Conservation (phyloP, 129 eudicot species). For the Helianthus tuberosus region DNA sequence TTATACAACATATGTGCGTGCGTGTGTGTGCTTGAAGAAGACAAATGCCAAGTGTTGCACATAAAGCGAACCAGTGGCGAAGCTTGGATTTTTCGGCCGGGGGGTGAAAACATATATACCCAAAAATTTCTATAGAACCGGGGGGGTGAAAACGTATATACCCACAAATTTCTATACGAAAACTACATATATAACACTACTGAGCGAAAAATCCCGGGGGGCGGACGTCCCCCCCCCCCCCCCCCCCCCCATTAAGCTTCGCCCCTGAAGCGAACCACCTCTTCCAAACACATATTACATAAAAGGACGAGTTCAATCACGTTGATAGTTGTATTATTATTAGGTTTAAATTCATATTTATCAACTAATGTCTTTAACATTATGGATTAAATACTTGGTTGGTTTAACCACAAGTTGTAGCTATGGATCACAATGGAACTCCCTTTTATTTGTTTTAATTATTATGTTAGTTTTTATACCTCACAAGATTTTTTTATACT, state of each 20-base stretch:
- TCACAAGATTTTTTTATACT: background rate
- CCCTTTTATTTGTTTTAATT: background rate
- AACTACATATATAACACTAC: too few relatives aligned
- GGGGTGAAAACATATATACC: too few relatives aligned
- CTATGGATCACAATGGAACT: background rate
- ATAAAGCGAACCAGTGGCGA: background rate
- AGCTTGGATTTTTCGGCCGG: too few relatives aligned
- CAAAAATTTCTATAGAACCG: too few relatives aligned
- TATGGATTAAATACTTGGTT: background rate
- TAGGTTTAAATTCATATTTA: background rate
- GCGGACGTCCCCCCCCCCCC: too few relatives aligned
- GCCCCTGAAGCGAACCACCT: too few relatives aligned
- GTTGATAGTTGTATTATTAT: background rate
- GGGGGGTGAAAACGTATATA: too few relatives aligned
- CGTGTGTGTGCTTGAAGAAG: slow-evolving; percentile 1
- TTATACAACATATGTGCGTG: too few relatives aligned
- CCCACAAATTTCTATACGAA: too few relatives aligned
- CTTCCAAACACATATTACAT: background rate
- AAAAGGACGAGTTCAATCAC: background rate
- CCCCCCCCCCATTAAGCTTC: too few relatives aligned
- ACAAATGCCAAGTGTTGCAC: slow-evolving; percentile 24
- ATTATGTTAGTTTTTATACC: background rate
- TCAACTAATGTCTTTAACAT: background rate
- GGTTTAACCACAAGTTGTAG: background rate
- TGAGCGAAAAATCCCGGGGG: too few relatives aligned